These are phyloP conservation scores for Picocystis salinarum DNA, from an alignment of 139 green algal species.

Conservation along the genomic window DNA sequence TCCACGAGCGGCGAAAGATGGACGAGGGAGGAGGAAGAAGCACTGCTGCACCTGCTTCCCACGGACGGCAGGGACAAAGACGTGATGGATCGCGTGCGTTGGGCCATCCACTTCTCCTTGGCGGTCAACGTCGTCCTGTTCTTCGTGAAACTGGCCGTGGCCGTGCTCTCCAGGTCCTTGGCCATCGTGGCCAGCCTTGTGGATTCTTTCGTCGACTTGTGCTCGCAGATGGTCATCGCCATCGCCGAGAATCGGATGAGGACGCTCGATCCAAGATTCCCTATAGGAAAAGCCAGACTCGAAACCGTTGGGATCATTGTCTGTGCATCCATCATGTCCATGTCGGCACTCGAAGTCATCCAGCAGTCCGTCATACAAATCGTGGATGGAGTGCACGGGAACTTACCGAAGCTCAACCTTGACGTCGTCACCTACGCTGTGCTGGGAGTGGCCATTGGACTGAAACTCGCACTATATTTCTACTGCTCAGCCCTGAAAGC, in stretches of 20 bases:
- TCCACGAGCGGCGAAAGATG: no score
- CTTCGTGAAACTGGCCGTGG: slow-evolving; percentile 17
- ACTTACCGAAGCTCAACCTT: slow-evolving; percentile 24
- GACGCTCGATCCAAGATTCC: slow-evolving; percentile 25
- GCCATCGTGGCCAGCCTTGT: slow-evolving; percentile 29
- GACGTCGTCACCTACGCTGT: slow-evolving; percentile 30
- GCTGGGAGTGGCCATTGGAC: slow-evolving; percentile 26
- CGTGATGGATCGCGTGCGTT: no score
- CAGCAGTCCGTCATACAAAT: slow-evolving; percentile 11
- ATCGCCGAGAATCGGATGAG: slow-evolving; percentile 10
- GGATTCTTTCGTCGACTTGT: slow-evolving; percentile 38
- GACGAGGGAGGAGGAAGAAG: no score
- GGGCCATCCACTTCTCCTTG: slow-evolving; percentile 16
- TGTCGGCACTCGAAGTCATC: slow-evolving; percentile 34
- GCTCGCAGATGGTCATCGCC: slow-evolving; percentile 31
- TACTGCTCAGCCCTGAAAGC: slow-evolving; percentile 10
- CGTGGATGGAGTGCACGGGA: slow-evolving; percentile 14
- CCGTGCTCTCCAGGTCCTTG: slow-evolving; percentile 17
- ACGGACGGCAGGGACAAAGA: no score
- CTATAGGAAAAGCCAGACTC: slow-evolving; percentile 37
- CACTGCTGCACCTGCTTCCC: no score
- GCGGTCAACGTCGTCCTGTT: slow-evolving; percentile 23
- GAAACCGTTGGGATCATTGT: slow-evolving; percentile 43
- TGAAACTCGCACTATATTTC: slow-evolving; percentile 37
- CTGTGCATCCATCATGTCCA: slow-evolving; percentile 43